A percentile compares a stretch with the other conserved stretches of the same genome.
These are phyloP conservation scores for Hypholoma sublateritium DNA, from an alignment of 768 basidiomycete genomes.

Conservation along the genomic window DNA sequence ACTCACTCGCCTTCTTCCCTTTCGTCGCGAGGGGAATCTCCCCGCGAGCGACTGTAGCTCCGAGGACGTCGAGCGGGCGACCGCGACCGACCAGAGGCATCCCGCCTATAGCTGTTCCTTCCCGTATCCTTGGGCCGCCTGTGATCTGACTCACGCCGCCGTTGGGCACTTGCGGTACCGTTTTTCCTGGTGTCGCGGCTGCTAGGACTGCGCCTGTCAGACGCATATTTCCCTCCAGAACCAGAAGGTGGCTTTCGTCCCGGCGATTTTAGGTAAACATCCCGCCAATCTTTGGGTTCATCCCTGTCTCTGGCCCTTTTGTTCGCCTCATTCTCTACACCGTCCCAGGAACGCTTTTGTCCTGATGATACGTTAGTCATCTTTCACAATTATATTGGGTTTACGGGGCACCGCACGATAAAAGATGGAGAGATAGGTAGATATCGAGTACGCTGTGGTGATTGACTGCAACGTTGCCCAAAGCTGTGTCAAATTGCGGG, in stretches of 20 bases:
- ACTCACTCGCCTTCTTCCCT: slow-evolving; percentile 96
- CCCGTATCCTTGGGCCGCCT: slow-evolving; percentile 10
- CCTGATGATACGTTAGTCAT: slow-evolving; percentile 87
- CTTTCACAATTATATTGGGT: slow-evolving; percentile 43
- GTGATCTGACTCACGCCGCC: slow-evolving; percentile 17
- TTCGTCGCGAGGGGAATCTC: slow-evolving; percentile 45
- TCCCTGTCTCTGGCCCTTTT: slow-evolving; percentile 60
- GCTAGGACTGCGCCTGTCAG: slow-evolving; percentile 19
- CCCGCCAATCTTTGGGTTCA: slow-evolving; percentile 67
- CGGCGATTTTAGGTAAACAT: slow-evolving; percentile 55
- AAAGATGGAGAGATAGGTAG: slow-evolving; percentile 30
- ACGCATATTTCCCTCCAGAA: slow-evolving; percentile 30
- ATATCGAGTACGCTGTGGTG: not conserved
- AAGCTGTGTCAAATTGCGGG: not conserved
- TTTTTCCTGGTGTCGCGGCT: slow-evolving; percentile 16
- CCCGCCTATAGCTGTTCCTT: slow-evolving; percentile 11
- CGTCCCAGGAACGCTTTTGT: slow-evolving; percentile 79
- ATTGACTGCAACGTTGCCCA: not conserved
- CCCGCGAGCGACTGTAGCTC: slow-evolving; percentile 18
- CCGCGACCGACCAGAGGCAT: slow-evolving; percentile 17
- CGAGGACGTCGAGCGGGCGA: slow-evolving; percentile 21
- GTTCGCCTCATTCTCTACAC: slow-evolving; percentile 40
- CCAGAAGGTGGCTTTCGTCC: slow-evolving; percentile 25
- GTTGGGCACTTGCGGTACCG: slow-evolving; percentile 9
- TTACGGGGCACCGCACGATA: slow-evolving; percentile 85